Percentiles rank a stretch among this genome's conserved stretches.
phyloP scores from a whole-genome alignment of 1,284 basidiomycete genomes.

The Thecaphora frezii region DNA sequence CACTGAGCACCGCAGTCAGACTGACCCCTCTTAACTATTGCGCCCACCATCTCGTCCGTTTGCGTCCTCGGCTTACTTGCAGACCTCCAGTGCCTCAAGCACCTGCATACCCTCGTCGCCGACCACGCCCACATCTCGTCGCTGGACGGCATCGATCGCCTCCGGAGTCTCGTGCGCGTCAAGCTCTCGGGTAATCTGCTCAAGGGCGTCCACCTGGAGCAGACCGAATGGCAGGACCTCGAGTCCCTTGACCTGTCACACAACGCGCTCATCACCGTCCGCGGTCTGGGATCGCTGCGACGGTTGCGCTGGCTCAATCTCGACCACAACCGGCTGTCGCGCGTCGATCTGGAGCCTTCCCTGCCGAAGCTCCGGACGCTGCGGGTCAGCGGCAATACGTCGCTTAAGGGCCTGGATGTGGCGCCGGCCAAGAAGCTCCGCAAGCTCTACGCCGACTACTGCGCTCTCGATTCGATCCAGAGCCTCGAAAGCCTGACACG shows the following conservation, averaged over 20 bases:
- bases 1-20: conserved; percentile 9
- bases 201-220: conserved; percentile 65
- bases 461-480: conserved; percentile 66
- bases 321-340: conserved; percentile 73
- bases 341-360: conserved; percentile 60
- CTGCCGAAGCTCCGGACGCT: conserved; percentile 68
- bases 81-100: conserved; percentile 57
- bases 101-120: conserved; percentile 83
- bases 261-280: conserved; percentile 67
- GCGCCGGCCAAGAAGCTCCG: conserved; percentile 72
- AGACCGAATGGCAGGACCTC: conserved; percentile 60
- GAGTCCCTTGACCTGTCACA: conserved; percentile 80
- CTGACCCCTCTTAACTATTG: conserved; percentile 63
- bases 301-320: conserved; percentile 77
- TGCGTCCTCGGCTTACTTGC: neutral
- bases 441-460: conserved; percentile 90
- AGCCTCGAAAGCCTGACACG: conserved; percentile 66
- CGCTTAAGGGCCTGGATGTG: conserved; percentile 71
- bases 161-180: conserved; percentile 69
- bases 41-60: conserved; percentile 62
- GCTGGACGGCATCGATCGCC: conserved; percentile 75
- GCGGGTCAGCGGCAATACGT: conserved; percentile 76
- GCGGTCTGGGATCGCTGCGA: conserved; percentile 26
- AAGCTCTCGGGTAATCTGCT: conserved; percentile 79
- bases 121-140: conserved; percentile 78